phyloP scores from a whole-genome alignment of 2,329 filamentous ascomycete genomes.

The Tolypocladium amazonense region DNA sequence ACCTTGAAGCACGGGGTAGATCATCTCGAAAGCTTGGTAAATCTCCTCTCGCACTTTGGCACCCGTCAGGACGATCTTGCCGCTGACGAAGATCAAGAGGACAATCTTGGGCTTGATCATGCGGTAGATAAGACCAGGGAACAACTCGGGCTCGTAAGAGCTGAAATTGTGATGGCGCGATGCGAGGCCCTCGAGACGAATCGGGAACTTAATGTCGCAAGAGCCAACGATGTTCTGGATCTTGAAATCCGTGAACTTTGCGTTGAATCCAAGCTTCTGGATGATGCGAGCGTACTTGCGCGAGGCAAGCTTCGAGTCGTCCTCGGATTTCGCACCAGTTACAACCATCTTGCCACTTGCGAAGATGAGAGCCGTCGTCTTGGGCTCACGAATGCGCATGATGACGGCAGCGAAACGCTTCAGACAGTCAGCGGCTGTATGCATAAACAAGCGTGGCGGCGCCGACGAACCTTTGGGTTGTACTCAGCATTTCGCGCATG shows the following conservation, averaged over 20 bases:
- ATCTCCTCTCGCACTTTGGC: slow-evolving; percentile 98
- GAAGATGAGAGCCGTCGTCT: slow-evolving; percentile 96
- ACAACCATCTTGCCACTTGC: slow-evolving; percentile 99
- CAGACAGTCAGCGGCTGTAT: slow-evolving; percentile 7
- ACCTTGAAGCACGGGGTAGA: slow-evolving; percentile 92
- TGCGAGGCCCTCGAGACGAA: slow-evolving; percentile 89
- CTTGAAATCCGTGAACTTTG: slow-evolving; percentile 99
- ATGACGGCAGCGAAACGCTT: slow-evolving; percentile 98
- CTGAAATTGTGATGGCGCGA: slow-evolving; percentile 98
- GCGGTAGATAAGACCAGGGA: slow-evolving; percentile 98
- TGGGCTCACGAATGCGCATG: slow-evolving; percentile 98
- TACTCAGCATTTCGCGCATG: slow-evolving; percentile 98
- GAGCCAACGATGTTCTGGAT: slow-evolving; percentile 99
- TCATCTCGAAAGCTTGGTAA: slow-evolving; percentile 92
- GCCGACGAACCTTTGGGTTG: slow-evolving; percentile 74
- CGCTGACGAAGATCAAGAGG: slow-evolving; percentile 92
- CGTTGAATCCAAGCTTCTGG: slow-evolving; percentile 98
- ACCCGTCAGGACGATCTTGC: slow-evolving; percentile 95
- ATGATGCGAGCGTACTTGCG: slow-evolving; percentile 99
- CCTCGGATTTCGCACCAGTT: slow-evolving; percentile 93
- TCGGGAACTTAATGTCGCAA: slow-evolving; percentile 99
- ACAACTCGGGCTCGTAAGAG: slow-evolving; percentile 96
- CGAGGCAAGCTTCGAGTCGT: slow-evolving; percentile 92
- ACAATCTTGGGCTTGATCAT: slow-evolving; percentile 99
- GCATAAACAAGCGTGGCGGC: slow-evolving; percentile 7